Conservation (phyloP, 805 yeast genomes). For the Hanseniaspora meyeri region DNA sequence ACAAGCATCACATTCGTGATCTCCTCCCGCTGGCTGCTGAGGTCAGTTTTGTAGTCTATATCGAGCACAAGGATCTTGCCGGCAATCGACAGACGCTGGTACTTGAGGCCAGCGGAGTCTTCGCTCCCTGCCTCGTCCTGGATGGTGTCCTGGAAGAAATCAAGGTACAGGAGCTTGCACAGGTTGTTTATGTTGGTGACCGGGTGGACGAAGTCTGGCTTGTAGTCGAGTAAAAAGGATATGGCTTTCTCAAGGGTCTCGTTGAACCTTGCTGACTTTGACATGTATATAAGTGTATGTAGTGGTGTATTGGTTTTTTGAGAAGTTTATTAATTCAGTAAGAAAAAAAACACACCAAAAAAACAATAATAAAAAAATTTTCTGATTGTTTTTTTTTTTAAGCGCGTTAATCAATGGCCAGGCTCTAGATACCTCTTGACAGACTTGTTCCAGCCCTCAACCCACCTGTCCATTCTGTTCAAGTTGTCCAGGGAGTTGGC, state of each 20-base stretch:
- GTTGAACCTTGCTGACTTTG: neutral
- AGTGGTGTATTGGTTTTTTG: neutral
- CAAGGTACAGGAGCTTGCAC: conserved; percentile 5
- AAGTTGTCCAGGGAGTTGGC: neutral
- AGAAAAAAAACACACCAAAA: too few relatives aligned
- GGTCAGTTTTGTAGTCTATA: conserved; percentile 21
- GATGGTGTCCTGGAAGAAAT: conserved; percentile 10
- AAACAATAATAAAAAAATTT: too few relatives aligned
- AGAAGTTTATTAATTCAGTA: neutral
- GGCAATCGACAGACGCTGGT: conserved; percentile 27
- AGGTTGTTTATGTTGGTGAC: conserved; percentile 5
- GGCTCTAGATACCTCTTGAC: neutral
- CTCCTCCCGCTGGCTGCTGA: conserved; percentile 14
- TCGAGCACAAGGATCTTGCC: conserved; percentile 29
- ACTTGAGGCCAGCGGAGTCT: neutral
- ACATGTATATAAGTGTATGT: neutral
- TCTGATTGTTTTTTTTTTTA: too few relatives aligned
- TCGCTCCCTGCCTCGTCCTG: neutral
- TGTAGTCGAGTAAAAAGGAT: neutral
- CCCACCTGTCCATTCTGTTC: conserved; percentile 3
- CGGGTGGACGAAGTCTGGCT: conserved; percentile 12
- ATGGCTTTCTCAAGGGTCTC: neutral
- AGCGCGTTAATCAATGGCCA: neutral
- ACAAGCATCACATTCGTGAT: conserved; percentile 28
- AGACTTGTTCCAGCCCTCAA: conserved; percentile 1